These are phyloP conservation scores for Mycena rebaudengoi DNA, from an alignment of 768 basidiomycete species.

Conservation along the genomic window DNA sequence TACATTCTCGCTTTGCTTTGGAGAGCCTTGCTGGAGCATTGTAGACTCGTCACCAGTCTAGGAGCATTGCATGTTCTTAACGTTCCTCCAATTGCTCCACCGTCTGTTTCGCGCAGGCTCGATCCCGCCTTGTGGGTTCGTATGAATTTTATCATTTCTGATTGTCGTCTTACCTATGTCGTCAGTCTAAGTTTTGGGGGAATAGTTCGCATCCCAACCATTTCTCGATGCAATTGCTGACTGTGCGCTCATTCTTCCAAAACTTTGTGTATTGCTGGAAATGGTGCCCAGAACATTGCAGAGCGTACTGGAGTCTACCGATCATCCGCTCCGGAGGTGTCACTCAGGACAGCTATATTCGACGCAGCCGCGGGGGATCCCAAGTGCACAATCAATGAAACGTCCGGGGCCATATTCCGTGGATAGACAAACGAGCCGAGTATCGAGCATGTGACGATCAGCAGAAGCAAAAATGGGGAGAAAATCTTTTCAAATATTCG, in stretches of 20 bases:
- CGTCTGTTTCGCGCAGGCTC: background rate
- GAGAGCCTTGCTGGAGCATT: no score
- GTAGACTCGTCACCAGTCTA: no score
- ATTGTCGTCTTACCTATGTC: no score
- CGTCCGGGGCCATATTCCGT: slow-evolving; percentile 14
- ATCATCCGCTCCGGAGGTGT: slow-evolving; percentile 21
- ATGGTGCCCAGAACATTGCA: background rate
- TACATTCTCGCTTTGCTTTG: no score
- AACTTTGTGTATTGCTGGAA: background rate
- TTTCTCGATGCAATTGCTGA: slow-evolving; percentile 18
- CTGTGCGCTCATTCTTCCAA: background rate
- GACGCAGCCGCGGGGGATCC: slow-evolving; percentile 4
- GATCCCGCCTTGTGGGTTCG: slow-evolving; percentile 9
- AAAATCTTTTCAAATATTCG: no score
- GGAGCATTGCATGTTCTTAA: slow-evolving; percentile 10
- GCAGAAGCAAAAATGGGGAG: no score
- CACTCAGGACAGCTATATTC: slow-evolving; percentile 15
- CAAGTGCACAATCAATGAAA: slow-evolving; percentile 3
- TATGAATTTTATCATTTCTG: no score
- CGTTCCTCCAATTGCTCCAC: background rate
- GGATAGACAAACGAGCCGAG: no score
- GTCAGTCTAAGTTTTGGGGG: slow-evolving; percentile 20
- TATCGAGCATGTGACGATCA: no score
- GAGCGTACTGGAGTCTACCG: slow-evolving; percentile 3
- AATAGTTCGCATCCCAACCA: slow-evolving; percentile 15